Conservation (phyloP, 805 yeast species). For the Kluyveromyces starmeri region DNA sequence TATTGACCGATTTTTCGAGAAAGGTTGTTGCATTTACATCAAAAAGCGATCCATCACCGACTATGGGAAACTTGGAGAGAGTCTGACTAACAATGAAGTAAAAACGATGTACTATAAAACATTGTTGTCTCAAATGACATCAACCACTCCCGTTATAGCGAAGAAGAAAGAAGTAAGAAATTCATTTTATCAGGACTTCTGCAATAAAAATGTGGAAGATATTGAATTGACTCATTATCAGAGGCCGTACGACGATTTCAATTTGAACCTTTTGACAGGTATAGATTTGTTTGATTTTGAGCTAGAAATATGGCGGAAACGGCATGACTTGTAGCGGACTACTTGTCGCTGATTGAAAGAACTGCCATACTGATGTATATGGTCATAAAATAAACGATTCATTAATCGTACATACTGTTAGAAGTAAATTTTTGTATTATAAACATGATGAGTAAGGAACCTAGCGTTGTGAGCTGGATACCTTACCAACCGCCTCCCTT, state of each 20-base stretch:
- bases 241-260: constrained; percentile 1
- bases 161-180: neutral
- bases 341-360: too few species aligned
- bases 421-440: too few species aligned
- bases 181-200: constrained; percentile 1
- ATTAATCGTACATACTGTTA: too few species aligned
- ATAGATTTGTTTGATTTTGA: constrained; percentile 2
- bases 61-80: constrained; percentile 2
- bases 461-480: too few species aligned
- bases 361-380: too few species aligned
- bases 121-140: neutral
- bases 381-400: too few species aligned
- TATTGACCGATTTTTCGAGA: constrained; percentile 19
- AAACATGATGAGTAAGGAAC: too few species aligned
- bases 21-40: constrained; percentile 23
- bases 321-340: constrained; percentile 2
- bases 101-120: constrained; percentile 3
- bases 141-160: neutral
- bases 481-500: too few species aligned
- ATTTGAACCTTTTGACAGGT: constrained; percentile 2
- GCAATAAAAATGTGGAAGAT: constrained; percentile 3
- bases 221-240: constrained; percentile 1
- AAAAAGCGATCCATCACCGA: constrained; percentile 12
- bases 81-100: neutral
- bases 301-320: constrained; percentile 3